Conservation (phyloP, 2,329 filamentous ascomycete genomes). For the Clarireedia paspali region DNA sequence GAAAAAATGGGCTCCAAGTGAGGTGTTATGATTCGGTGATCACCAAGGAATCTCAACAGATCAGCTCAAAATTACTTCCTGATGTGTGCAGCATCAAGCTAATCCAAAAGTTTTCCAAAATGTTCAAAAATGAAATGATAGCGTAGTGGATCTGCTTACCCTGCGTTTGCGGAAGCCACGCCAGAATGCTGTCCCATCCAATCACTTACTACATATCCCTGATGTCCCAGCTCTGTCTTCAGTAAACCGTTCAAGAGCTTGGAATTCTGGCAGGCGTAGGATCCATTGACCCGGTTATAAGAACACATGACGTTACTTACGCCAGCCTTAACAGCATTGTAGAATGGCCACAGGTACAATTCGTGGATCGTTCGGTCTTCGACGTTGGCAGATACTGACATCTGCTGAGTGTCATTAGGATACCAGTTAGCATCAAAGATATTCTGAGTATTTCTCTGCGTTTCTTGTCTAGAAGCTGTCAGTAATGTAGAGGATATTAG, state of each 20-base stretch:
- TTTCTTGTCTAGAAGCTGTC: slow-evolving; percentile 34
- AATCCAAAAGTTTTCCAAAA: too few relatives aligned
- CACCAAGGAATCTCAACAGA: too few relatives aligned
- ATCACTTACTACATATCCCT: slow-evolving; percentile 55
- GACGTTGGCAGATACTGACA: slow-evolving; percentile 60
- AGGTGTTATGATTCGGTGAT: too few relatives aligned
- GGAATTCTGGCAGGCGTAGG: slow-evolving; percentile 43
- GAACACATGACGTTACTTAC: slow-evolving; percentile 69
- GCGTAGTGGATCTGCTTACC: too few relatives aligned
- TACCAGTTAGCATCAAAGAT: not conserved
- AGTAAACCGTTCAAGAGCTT: slow-evolving; percentile 41
- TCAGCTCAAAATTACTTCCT: too few relatives aligned
- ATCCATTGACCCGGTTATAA: slow-evolving; percentile 40
- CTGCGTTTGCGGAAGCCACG: slow-evolving; percentile 49
- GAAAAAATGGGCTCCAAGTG: too few relatives aligned
- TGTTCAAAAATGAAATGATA: too few relatives aligned
- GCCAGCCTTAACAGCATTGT: slow-evolving; percentile 67
- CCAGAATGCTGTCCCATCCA: slow-evolving; percentile 56
- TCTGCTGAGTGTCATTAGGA: slow-evolving; percentile 8
- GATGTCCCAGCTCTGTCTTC: slow-evolving; percentile 43
- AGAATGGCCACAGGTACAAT: slow-evolving; percentile 80
- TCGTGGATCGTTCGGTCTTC: slow-evolving; percentile 68
- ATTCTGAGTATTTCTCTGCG: slow-evolving; percentile 25
- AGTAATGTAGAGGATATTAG: too few relatives aligned
- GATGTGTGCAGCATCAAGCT: too few relatives aligned